Evolutionary conservation across 176 grass and related monocot genomes (phyloP), one percentile per base, ranked within the genome.

Genomic region (Avena eriantha): DNA sequence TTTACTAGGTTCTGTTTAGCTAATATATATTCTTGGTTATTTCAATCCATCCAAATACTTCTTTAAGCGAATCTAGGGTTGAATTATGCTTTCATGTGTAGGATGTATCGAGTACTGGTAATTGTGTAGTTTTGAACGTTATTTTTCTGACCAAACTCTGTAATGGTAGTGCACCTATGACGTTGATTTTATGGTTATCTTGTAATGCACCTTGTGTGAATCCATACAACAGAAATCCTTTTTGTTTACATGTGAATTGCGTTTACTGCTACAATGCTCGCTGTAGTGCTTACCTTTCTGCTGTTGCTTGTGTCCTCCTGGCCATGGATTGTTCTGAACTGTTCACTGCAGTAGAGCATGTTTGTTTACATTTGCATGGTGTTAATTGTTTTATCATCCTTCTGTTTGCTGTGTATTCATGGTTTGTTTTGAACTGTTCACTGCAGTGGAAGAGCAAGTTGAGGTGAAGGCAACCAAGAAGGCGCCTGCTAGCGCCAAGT

Each of bases 391-490:
- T 50, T 21, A 41, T 21, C 47, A 29, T 59, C 15, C 23, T 45
- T 41, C 10, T 51, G 26, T 57, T 68, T 49, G 4, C 4, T 1
- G 3, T 90, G 12, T 77, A 55, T 46, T 87, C 60, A 89, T 74
- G 13, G 51, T 73, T 87, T 55, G 16, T 87, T 80, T 78, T 69
- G 13, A 77, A 51, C 58, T 43, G 23, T 84, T 80, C 14, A 11
- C 65, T 88, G 85, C 76, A 87, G 77, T 85, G 43, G 90, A 90
- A 88, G 84, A 84, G 35, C 49, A 31, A 7, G 86, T 75, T 34
- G 80, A 93, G 77, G 87, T 47, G 33, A 73, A 81, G 39, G 53
- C 69, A 39, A 69, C 67, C 21, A 99, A 99, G 85, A 96, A 90
- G 61, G 86, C 76, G 22, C 82, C 88, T 77, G 81, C 86, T 58